phyloP scores from a whole-genome alignment of 176 grass and related monocot species.

The Tillandsia fasciculata region DNA sequence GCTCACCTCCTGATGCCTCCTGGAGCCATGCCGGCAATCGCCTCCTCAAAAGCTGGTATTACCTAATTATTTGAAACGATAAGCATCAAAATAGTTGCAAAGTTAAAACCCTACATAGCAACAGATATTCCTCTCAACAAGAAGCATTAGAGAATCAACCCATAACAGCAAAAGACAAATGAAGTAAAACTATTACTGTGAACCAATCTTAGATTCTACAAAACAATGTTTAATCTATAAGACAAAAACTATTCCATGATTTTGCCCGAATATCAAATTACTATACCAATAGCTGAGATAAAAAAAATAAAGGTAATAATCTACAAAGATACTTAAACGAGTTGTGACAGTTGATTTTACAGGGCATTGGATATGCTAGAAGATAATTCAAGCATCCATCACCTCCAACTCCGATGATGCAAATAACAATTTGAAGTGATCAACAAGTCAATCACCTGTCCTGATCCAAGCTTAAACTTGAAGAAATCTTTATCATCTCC shows the following conservation, averaged over 20 bases:
- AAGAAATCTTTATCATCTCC: conserved; percentile 96
- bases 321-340: no score
- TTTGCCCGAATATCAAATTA: no score
- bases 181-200: no score
- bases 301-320: no score
- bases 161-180: not conserved
- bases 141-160: not conserved
- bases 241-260: no score
- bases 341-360: not conserved
- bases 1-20: conserved; percentile 76
- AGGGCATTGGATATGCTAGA: not conserved
- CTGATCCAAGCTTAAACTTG: conserved; percentile 73
- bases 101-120: not conserved
- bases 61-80: conserved; percentile 43
- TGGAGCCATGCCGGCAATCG: conserved; percentile 60
- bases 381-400: not conserved
- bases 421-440: not conserved
- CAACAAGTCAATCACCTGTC: conserved; percentile 58
- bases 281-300: no score
- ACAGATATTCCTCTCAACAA: not conserved
- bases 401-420: not conserved
- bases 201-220: no score
- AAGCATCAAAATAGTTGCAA: conserved; percentile 17
- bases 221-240: no score
- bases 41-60: conserved; percentile 99